Evolutionary conservation across 768 basidiomycete genomes (phyloP).

Genomic region (Pisolithus marmoratus): DNA sequence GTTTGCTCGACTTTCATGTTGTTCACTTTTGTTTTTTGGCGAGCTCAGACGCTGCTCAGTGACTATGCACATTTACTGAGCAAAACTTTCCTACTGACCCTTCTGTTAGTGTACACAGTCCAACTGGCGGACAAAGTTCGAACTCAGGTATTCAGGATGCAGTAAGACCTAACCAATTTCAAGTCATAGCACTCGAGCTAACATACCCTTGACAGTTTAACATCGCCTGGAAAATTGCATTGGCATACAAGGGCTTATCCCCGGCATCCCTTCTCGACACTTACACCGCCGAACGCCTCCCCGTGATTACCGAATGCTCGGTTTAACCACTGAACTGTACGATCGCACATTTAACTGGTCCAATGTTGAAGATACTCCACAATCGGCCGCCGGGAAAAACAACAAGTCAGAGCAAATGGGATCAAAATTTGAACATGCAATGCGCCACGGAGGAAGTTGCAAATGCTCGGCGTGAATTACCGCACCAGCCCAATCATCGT

Average conservation of each 20-base stretch:
- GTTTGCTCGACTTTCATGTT: not conserved
- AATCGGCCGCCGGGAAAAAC: not conserved
- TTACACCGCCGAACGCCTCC: constrained; percentile 41
- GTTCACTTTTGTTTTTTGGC: too few relatives aligned
- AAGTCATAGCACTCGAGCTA: not conserved
- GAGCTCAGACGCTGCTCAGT: constrained; percentile 42
- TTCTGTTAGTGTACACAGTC: constrained; percentile 29
- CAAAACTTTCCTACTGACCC: not conserved
- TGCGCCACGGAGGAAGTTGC: constrained; percentile 4
- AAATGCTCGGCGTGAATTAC: constrained; percentile 24
- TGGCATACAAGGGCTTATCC: constrained; percentile 35
- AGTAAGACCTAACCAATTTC: not conserved
- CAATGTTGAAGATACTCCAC: not conserved
- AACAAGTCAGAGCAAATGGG: not conserved
- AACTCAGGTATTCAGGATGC: constrained; percentile 11
- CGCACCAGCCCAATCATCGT: constrained; percentile 18
- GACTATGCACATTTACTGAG: not conserved
- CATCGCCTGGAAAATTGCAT: constrained; percentile 41
- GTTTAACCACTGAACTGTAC: constrained; percentile 28
- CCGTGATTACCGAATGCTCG: constrained; percentile 42
- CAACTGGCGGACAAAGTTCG: constrained; percentile 35
- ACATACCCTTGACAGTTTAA: constrained; percentile 28
- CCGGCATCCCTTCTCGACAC: constrained; percentile 32
- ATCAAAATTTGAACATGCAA: not conserved
- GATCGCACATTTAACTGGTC: too few relatives aligned